These are phyloP conservation scores for Spizellomyces punctatus DNA, from an alignment of 192 early-diverging fungal genomes.

Conservation along the genomic window DNA sequence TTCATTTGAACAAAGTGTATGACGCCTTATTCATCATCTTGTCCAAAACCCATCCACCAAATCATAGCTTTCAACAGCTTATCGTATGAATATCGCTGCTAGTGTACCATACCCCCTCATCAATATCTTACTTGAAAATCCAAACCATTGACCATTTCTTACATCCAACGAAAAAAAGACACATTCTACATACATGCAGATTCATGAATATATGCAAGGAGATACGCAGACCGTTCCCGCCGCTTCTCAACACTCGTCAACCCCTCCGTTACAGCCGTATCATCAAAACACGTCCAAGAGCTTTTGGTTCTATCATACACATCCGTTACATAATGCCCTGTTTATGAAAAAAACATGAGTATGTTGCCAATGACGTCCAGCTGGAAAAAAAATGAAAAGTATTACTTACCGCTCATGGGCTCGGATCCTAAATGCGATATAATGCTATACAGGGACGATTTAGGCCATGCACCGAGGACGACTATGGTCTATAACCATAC, in stretches of 20 bases:
- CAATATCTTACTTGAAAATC: too few species aligned
- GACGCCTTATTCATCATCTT: too few species aligned
- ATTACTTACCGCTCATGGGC: slow-evolving; percentile 12
- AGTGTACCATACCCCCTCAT: too few species aligned
- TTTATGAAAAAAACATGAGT: not conserved
- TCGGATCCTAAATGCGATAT: slow-evolving; percentile 20
- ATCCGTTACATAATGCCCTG: slow-evolving; percentile 25
- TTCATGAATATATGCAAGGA: slow-evolving; percentile 16
- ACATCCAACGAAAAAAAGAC: too few species aligned
- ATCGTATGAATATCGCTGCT: too few species aligned
- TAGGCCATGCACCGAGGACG: too few species aligned
- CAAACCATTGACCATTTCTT: too few species aligned
- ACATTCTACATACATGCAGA: not conserved
- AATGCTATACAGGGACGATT: slow-evolving; percentile 8
- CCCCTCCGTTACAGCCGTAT: slow-evolving; percentile 7
- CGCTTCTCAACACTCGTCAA: not conserved
- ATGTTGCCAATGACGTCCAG: too few species aligned
- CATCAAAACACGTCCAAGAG: slow-evolving; percentile 21
- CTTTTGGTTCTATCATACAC: slow-evolving; percentile 7
- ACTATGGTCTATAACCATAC: too few species aligned
- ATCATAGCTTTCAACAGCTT: too few species aligned
- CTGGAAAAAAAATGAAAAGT: not conserved
- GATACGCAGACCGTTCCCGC: slow-evolving; percentile 14
- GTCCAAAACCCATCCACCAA: too few species aligned
- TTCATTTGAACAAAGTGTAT: too few species aligned